A percentile compares a stretch with the other conserved stretches of the same genome.
phyloP scores from a whole-genome alignment of 129 eudicot species.

The Saposhnikovia divaricata region DNA sequence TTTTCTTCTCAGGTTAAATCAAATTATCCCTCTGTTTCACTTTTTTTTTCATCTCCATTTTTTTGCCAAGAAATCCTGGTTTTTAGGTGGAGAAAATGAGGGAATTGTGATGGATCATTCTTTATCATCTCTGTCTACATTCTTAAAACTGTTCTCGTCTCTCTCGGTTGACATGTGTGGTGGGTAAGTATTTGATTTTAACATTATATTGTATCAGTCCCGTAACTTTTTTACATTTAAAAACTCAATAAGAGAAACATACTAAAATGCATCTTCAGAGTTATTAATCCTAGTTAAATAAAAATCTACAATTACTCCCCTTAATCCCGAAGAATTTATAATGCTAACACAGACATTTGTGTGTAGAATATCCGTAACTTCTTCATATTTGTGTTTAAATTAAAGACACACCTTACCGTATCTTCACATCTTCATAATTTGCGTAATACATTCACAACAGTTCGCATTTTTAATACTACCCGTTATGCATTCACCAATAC shows the following conservation, averaged over 20 bases:
- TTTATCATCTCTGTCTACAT: background rate
- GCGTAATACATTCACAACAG: too few species aligned
- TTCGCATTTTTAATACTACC: background rate
- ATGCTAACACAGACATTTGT: too few species aligned
- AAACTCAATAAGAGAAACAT: background rate
- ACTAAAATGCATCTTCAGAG: background rate
- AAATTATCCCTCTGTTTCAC: background rate
- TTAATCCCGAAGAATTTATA: too few species aligned
- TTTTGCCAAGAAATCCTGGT: background rate
- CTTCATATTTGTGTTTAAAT: too few species aligned
- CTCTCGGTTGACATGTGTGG: background rate
- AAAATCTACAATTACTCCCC: too few species aligned
- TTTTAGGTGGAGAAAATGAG: conserved; percentile 2
- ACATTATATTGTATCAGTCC: conserved; percentile 11
- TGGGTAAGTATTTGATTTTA: background rate
- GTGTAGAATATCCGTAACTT: too few species aligned
- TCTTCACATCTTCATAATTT: too few species aligned
- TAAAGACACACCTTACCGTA: too few species aligned
- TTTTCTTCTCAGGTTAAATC: background rate
- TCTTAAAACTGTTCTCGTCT: background rate
- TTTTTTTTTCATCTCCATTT: background rate
- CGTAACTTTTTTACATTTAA: background rate
- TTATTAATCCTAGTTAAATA: background rate
- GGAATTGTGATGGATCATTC: background rate
- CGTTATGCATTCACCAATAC: background rate